Evolutionary conservation across 345 rosid species (phyloP).

Genomic region (Adansonia digitata): DNA sequence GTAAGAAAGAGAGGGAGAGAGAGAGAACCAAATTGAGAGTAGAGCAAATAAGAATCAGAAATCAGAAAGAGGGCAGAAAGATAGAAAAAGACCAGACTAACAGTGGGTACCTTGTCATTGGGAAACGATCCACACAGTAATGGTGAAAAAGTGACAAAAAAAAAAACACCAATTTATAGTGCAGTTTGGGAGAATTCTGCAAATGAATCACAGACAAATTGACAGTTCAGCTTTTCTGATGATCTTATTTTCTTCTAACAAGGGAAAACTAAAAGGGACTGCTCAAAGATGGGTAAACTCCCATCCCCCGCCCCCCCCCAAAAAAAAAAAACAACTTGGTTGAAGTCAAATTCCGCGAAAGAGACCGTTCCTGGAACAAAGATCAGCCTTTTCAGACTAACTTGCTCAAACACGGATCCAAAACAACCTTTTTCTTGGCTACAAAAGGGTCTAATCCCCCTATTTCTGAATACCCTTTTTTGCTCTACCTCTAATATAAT

Average conservation of each 20-base stretch:
- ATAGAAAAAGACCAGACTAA: conserved; percentile 75
- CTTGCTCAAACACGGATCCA: conserved; percentile 7
- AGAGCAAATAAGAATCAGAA: conserved; percentile 23
- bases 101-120: conserved; percentile 50
- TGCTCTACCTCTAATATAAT: too few relatives aligned
- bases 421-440: conserved; percentile 24
- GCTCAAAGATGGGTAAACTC: conserved; percentile 29
- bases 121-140: conserved; percentile 43
- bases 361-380: conserved; percentile 12
- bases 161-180: conserved; percentile 3
- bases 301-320: conserved; percentile 11
- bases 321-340: not conserved
- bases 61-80: conserved; percentile 29
- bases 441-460: conserved; percentile 28
- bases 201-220: conserved; percentile 33
- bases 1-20: conserved; percentile 2
- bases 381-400: conserved; percentile 29
- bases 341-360: conserved; percentile 31
- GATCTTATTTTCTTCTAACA: conserved; percentile 22
- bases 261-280: conserved; percentile 36
- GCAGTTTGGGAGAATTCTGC: conserved; percentile 33
- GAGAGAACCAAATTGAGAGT: conserved; percentile 10
- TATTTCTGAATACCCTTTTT: too few relatives aligned
- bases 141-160: conserved; percentile 12
- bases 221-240: conserved; percentile 48